Percentiles rank a stretch among this genome's conserved stretches.
phyloP scores from a whole-genome alignment of 352 stramenopile genomes.

The Pythium oligandrum region DNA sequence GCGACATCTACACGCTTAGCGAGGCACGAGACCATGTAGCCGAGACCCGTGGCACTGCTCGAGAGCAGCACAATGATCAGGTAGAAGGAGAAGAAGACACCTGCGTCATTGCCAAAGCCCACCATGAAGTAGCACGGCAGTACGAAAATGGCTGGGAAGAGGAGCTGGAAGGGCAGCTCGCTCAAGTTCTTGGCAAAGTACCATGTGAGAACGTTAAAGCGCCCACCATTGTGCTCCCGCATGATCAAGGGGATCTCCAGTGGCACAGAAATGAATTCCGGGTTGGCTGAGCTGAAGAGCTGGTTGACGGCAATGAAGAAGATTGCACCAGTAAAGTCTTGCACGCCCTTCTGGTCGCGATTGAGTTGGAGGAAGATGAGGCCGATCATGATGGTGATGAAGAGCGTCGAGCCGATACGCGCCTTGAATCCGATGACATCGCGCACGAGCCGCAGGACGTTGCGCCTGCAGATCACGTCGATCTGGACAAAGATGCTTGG shows the following conservation, averaged over 20 bases:
- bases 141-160: constrained; percentile 26
- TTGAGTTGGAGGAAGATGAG: constrained; percentile 34
- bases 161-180: constrained; percentile 24
- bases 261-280: constrained; percentile 26
- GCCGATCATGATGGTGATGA: constrained; percentile 31
- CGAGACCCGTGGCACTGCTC: constrained; percentile 21
- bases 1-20: constrained; percentile 22
- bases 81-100: constrained; percentile 31
- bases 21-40: constrained; percentile 38
- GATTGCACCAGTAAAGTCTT: constrained; percentile 45
- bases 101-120: constrained; percentile 23
- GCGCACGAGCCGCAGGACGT: constrained; percentile 23
- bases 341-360: constrained; percentile 39
- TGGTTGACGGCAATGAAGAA: constrained; percentile 29
- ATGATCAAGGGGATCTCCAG: constrained; percentile 27
- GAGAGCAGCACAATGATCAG: constrained; percentile 26
- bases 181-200: constrained; percentile 30
- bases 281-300: constrained; percentile 24
- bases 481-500: constrained; percentile 18
- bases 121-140: constrained; percentile 31
- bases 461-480: constrained; percentile 17
- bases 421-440: constrained; percentile 29
- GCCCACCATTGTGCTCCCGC: constrained; percentile 25
- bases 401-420: constrained; percentile 23
- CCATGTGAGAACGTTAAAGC: constrained; percentile 27